Base-by-base conservation (phyloP, 371 early-diverging fungal species). In the Caulochytrium protostelioides region DNA sequence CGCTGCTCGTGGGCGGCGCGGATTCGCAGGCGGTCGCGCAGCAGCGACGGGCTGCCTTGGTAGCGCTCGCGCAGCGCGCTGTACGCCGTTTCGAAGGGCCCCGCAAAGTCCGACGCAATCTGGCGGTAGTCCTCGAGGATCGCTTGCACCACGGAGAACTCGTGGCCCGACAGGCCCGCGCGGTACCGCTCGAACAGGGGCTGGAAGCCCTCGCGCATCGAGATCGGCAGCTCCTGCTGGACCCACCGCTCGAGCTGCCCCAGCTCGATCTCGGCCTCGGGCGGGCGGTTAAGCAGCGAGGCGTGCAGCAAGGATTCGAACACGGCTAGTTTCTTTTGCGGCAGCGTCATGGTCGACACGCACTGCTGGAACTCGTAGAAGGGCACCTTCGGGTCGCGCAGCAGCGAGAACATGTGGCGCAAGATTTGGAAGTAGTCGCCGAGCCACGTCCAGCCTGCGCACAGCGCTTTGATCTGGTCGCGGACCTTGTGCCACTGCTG, bases 371-470 rank as follows among this genome's bases (percentile, higher is more conserved):
- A 55, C 54, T 87, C 86, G 28, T 72, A 61, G 65, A 74, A 79
- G 16, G 95, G 95, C 26, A 94, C 68, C 33, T 81, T 76, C 1
- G 71, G 68, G 42, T 76, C 62, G 37, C 66, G 65, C 42, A 89
- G 57, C 2, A 77, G 55, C 38, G 76, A 82, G 22, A 74, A 47
- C 30, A 89, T 54, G 30, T 72, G 62, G 56, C 78, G 72, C 52
- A 81, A 60, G 19, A 74, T 69, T 25, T 70, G 48, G 35, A 65
- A 52, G 23, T 73, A 47, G 50, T 77, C 54, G 16, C 63, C 70
- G 32, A 74, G 70, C 47, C 72, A 71, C 47, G 86, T 86, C 51
- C 79, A 94, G 19, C 95, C 95, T 36, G 77, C 74, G 32, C 91
- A 62, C 14, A 87, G 70, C 33, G 69, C 62, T 34, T 79, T 75